Percentiles rank a stretch among this genome's conserved stretches.
phyloP scores from a whole-genome alignment of 1,139 yeast genomes.

The Cylindricascospora bacillispora region DNA sequence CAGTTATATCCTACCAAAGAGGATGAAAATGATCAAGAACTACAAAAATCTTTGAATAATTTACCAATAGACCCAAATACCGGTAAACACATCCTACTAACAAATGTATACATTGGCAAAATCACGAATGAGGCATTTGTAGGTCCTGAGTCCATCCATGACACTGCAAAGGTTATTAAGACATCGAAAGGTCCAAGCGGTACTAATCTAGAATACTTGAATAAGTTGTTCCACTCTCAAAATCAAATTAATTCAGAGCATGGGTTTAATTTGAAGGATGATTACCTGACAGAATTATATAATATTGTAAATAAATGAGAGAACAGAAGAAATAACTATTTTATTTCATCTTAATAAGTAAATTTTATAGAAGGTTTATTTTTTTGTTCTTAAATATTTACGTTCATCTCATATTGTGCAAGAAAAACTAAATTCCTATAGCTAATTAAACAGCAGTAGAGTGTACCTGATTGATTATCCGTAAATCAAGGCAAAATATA shows the following conservation, averaged over 20 bases:
- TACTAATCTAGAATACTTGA: conserved; percentile 57
- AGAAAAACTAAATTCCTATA: too few species aligned
- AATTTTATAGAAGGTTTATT: too few species aligned
- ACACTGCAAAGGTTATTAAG: conserved; percentile 51
- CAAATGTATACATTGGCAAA: conserved; percentile 75
- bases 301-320: background rate
- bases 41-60: conserved; percentile 15
- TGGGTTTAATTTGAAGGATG: background rate
- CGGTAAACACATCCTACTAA: conserved; percentile 36
- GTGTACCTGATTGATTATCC: too few species aligned
- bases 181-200: conserved; percentile 70
- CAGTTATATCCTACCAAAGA: conserved; percentile 31
- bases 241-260: background rate
- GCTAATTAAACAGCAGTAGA: too few species aligned
- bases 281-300: background rate
- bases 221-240: conserved; percentile 36
- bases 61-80: conserved; percentile 25
- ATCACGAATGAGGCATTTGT: conserved; percentile 68
- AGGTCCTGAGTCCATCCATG: conserved; percentile 55
- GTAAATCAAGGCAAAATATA: too few species aligned
- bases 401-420: too few species aligned
- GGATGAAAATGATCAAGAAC: conserved; percentile 12
- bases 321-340: too few species aligned
- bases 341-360: too few species aligned
- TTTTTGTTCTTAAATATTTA: too few species aligned